Evolutionary conservation across 1,139 yeast species (phyloP).

Genomic region (Diutina sp.): DNA sequence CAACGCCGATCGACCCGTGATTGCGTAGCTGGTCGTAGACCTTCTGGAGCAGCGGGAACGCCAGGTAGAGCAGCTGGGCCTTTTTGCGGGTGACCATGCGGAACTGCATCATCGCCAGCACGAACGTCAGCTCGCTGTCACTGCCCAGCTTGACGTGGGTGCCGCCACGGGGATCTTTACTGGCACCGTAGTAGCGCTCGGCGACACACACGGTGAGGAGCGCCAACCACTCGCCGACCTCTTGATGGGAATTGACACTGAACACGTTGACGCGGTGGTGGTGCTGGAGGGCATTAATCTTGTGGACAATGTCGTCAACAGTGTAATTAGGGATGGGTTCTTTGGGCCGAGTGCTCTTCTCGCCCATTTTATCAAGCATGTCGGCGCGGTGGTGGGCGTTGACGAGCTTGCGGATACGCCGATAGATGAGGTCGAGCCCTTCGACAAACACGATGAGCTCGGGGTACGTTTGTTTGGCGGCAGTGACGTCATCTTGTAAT

Average conservation of each 20-base stretch:
- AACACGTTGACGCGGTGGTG: neutral
- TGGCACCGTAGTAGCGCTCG: neutral
- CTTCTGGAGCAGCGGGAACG: neutral
- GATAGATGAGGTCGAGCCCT: neutral
- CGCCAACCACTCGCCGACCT: neutral
- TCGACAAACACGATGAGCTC: neutral
- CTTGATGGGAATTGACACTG: neutral
- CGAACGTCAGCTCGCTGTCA: neutral
- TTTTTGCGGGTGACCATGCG: neutral
- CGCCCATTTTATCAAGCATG: neutral
- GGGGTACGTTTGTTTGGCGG: neutral
- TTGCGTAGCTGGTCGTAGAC: neutral
- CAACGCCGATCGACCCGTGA: neutral
- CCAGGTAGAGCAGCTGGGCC: neutral
- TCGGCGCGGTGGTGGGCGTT: neutral
- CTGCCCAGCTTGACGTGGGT: neutral
- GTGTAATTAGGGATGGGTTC: neutral
- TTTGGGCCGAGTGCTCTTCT: neutral
- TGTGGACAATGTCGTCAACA: neutral
- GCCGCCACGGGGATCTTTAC: neutral
- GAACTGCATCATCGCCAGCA: constrained; percentile 1
- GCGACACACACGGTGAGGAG: neutral
- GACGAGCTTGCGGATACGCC: neutral
- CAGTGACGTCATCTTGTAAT: neutral
- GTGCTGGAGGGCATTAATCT: neutral